Base-by-base conservation (phyloP, 495 filamentous ascomycete genomes). In the Penicillium turbatum region DNA sequence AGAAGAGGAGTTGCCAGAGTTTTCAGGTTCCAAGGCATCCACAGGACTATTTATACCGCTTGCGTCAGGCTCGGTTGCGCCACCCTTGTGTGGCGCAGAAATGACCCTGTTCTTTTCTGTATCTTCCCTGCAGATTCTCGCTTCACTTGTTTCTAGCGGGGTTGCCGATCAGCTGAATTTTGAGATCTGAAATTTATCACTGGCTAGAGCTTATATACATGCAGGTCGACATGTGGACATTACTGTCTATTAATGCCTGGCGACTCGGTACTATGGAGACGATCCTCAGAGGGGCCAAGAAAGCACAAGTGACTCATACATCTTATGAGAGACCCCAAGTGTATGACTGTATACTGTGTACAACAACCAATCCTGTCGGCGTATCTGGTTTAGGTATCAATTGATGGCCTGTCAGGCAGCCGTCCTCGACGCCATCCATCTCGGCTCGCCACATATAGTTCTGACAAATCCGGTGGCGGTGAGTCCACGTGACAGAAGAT, bases 21-120 rank as follows among this genome's bases (percentile, higher is more conserved):
- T 69, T 64, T 71, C 64, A 67, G 68, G 68, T 63, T 56, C 56
- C 65, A 63, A 65, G 63, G 62, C 62, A 67, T 48, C 60, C 48
- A 16, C 40, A 5, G 41, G 21, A 24, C 44, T 53, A 53, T 57
- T 61, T 59, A 59, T 54, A 58, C 47, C 27, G 26, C 12, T 32
- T 50, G 17, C 47, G 41, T 50, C 38, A 51, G 30, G 41, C 24
- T 19, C 39, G 11, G 10, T 17, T 15, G 17, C 53, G 55, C 51
- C 54, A 53, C 46, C 21, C 3, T 16, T n/a, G n/a, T n/a, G 57
- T 60, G 47, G 57, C 60, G 51, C 46, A 48, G 54, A n/a, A n/a
- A n/a, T n/a, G n/a, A n/a, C 3, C 3, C 15, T 40, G 34, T 16
- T 31, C 35, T 17, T 29, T 27, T 35, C 24, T 44, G 3, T n/a